These are phyloP conservation scores for Glycyrrhiza uralensis DNA, from an alignment of 306 rosid genomes.

Conservation along the genomic window DNA sequence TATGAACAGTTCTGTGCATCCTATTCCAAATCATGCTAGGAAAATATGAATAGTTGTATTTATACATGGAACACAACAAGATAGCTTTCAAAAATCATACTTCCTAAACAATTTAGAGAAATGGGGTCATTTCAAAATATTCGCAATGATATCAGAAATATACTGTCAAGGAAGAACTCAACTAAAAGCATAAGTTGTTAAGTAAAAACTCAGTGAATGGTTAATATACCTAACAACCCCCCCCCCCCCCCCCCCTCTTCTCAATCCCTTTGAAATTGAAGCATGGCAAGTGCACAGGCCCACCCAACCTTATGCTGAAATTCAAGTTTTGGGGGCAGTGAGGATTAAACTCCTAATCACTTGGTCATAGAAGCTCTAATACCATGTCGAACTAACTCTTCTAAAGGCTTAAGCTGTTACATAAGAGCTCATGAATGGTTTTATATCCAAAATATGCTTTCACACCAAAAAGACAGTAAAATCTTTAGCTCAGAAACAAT, in stretches of 20 bases:
- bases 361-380: background rate
- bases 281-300: conserved; percentile 1
- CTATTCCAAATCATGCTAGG: background rate
- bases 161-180: background rate
- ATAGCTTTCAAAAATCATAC: background rate
- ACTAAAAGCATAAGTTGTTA: background rate
- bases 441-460: background rate
- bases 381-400: background rate
- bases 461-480: background rate
- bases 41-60: background rate
- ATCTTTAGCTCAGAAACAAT: conserved; percentile 9
- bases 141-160: background rate
- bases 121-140: background rate
- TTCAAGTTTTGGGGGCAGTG: background rate
- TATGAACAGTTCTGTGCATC: background rate
- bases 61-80: background rate
- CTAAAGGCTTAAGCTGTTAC: background rate
- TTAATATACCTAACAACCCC: background rate
- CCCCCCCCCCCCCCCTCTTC: background rate
- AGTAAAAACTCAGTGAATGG: background rate
- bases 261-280: background rate
- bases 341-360: background rate
- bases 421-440: background rate
- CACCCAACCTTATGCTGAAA: background rate
- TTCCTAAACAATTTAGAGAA: background rate